Base-by-base conservation (phyloP, 805 yeast species). In the Zygoascus flipseniorum region DNA sequence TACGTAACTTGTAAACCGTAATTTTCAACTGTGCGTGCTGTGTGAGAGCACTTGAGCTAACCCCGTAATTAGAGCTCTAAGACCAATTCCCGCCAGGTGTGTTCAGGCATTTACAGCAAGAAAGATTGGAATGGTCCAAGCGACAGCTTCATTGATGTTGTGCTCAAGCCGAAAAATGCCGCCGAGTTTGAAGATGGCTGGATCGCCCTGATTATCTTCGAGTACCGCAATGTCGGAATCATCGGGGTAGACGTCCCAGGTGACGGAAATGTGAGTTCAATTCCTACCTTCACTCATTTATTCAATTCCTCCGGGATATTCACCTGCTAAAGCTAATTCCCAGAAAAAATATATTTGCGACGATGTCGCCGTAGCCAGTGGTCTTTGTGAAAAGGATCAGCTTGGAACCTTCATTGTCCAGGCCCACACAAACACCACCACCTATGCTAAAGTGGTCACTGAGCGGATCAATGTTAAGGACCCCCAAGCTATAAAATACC, bases 31-130 rank as follows among this genome's bases (percentile, higher is more conserved):
- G 6, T 23, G 28, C 6, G 28, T 4, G 28, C 6, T 23, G 28
- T 6, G 28, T 23, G 28, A 3, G 28, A 4, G 6, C 28, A 3
- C 28, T 23, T 23, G 28, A 23, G 28, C 28, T 23, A 23, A 23
- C 28, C 28, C 28, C 28, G 28, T 23, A 23, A 35, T 35, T 13
- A 35, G 51, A 47, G 58, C 10, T 74, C 88, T 58, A 76, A 77
- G 47, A 67, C 77, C 14, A 69, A 62, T 10, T 70, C 78, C 48
- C 74, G 83, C 16, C 93, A 87, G 62, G 80, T 80, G 26, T 92
- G 99, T 67, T 77, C 89, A 4, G 99, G 99, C 37, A 85, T 92
- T 82, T 92, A 92, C 70, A 79, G 90, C 53, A 83, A 82, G 61
- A 74, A 80, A 47, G 95, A 90, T 64, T 87, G 95, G 90, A 85